These are phyloP conservation scores for Vanrija sp. DNA, from an alignment of 1,284 basidiomycete genomes.

Conservation along the genomic window DNA sequence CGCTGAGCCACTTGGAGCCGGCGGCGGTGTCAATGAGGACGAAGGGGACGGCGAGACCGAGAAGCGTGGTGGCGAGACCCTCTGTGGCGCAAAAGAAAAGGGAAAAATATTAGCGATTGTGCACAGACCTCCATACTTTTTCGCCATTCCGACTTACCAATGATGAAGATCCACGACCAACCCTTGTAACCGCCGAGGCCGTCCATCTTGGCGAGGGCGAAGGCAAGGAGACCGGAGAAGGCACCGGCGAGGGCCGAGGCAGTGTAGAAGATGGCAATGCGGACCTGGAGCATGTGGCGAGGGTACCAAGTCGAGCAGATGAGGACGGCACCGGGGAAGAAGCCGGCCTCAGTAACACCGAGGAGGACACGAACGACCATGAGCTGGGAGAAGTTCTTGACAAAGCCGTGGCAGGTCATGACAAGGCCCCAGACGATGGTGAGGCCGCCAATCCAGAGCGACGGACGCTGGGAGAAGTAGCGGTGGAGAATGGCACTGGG, in stretches of 20 bases:
- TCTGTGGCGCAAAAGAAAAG: no score
- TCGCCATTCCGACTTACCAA: neutral
- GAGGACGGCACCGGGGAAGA: constrained; percentile 27
- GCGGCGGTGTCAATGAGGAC: constrained; percentile 5
- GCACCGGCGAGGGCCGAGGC: constrained; percentile 18
- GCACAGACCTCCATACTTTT: no score
- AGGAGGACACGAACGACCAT: constrained; percentile 12
- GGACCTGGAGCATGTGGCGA: neutral
- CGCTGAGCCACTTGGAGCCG: constrained; percentile 3
- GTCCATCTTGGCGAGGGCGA: constrained; percentile 31
- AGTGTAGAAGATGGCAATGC: constrained; percentile 9
- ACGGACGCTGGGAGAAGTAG: neutral
- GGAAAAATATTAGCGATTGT: no score
- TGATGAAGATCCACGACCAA: constrained; percentile 30
- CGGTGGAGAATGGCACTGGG: neutral
- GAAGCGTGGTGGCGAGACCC: no score
- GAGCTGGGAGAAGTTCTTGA: neutral
- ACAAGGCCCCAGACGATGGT: neutral
- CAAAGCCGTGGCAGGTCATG: constrained; percentile 12
- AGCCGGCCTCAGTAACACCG: constrained; percentile 28
- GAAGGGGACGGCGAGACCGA: constrained; percentile 1
- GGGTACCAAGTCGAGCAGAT: constrained; percentile 9
- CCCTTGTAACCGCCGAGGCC: constrained; percentile 23
- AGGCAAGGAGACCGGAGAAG: constrained; percentile 33
- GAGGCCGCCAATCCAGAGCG: neutral